These are phyloP conservation scores for Pulveroboletus sp. DNA, from an alignment of 768 basidiomycete genomes.

Conservation along the genomic window DNA sequence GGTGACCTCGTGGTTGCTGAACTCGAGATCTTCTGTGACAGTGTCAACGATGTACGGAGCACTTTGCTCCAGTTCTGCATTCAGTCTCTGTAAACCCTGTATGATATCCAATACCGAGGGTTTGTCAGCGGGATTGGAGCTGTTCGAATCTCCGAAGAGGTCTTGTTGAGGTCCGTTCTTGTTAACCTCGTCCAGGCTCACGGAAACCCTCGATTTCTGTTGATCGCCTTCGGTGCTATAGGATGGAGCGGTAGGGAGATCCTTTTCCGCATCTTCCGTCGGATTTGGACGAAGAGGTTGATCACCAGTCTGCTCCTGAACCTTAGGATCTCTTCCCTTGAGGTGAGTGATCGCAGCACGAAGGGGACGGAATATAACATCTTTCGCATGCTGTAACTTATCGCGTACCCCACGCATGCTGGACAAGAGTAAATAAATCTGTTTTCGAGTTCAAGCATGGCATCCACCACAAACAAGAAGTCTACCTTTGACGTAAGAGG, in stretches of 20 bases:
- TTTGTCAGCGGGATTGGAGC: conserved; percentile 5
- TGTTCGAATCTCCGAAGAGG: conserved; percentile 3
- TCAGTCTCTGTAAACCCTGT: conserved; percentile 5
- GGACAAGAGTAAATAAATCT: not conserved
- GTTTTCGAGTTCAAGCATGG: not conserved
- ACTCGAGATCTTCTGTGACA: conserved; percentile 1
- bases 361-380: not conserved
- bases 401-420: not conserved
- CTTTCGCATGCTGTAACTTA: not conserved
- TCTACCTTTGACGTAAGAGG: not conserved
- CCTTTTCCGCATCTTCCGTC: too few relatives aligned
- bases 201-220: not conserved
- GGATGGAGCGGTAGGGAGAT: too few relatives aligned
- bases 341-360: not conserved
- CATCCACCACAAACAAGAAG: not conserved
- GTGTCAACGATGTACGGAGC: conserved; percentile 9
- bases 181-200: not conserved
- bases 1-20: not conserved
- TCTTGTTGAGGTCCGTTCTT: conserved; percentile 1
- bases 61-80: conserved; percentile 9
- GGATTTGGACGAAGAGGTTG: too few relatives aligned
- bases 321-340: too few relatives aligned
- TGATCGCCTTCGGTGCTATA: not conserved
- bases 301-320: too few relatives aligned
- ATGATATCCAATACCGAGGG: conserved; percentile 11